Evolutionary conservation across 768 basidiomycete species (phyloP), one percentile per base, ranked within the genome.

Genomic region (Kwoniella heveanensis): DNA sequence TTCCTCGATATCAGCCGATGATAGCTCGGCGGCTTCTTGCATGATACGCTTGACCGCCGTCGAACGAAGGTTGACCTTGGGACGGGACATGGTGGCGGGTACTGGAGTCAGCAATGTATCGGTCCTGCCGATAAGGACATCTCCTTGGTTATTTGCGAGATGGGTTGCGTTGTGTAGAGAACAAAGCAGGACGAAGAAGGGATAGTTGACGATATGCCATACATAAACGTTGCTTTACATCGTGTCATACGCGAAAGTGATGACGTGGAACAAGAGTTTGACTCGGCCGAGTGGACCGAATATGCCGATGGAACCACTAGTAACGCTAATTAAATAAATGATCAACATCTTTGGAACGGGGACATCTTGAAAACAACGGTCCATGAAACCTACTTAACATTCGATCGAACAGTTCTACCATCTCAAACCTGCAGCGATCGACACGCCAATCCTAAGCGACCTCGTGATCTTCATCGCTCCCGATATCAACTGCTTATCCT

Each of bases 41-140:
- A 98, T 90, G 70, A 98, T 96, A 36, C 95, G 88, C 82, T 97
- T 97, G 56, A 96, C 91, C 58, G 92, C 93, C 90, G 68, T 68
- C 2, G 77, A 78, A 0, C 78, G 69, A 26, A 73, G 64, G 57
- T 79, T 79, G 49, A 70, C 70, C 44, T 73, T 75, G 10, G 74
- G 70, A 58, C 65, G 48, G 50, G 71, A 67, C 62, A 64, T 63
- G 46, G 26, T 25, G 53, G n/a, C 17, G 39, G 8, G 39, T n/a
- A 44, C 39, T 44, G 39, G 22, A 9, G 10, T 22, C 22, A 15
- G 21, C 26, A 27, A 10, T 24, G n/a, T n/a, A n/a, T n/a, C n/a
- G n/a, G n/a, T n/a, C n/a, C n/a, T n/a, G n/a, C n/a, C n/a, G n/a
- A n/a, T n/a, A n/a, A n/a, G n/a, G 51, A 24, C 6, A 32, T 12